These are phyloP conservation scores for Neurospora sp. DNA, from an alignment of 495 filamentous ascomycete species.

Conservation along the genomic window DNA sequence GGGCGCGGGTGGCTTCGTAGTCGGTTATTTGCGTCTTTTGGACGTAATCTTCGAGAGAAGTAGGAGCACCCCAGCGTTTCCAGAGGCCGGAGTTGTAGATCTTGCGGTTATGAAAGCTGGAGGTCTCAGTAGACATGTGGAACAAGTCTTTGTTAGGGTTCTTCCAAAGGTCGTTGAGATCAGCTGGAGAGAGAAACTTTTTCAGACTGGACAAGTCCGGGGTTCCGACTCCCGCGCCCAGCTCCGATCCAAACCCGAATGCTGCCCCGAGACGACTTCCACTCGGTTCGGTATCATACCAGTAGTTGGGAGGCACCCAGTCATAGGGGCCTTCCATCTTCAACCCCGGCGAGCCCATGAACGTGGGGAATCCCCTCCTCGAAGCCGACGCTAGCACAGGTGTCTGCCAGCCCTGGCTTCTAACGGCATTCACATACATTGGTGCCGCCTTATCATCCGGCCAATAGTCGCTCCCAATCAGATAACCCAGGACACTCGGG, in stretches of 20 bases:
- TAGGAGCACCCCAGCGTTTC: slow-evolving; percentile 43
- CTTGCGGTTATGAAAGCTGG: slow-evolving; percentile 41
- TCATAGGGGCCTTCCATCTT: slow-evolving; percentile 63
- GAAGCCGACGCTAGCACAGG: slow-evolving; percentile 50
- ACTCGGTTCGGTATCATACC: slow-evolving; percentile 37
- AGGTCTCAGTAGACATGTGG: slow-evolving; percentile 48
- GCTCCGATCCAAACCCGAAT: slow-evolving; percentile 54
- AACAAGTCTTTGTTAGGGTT: slow-evolving; percentile 41
- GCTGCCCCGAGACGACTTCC: slow-evolving; percentile 39
- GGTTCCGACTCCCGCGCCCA: slow-evolving; percentile 51
- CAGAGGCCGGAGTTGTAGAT: slow-evolving; percentile 49
- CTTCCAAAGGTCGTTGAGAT: slow-evolving; percentile 47
- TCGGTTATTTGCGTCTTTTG: slow-evolving; percentile 44
- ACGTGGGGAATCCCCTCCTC: slow-evolving; percentile 40
- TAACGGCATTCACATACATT: slow-evolving; percentile 40
- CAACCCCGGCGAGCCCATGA: slow-evolving; percentile 47
- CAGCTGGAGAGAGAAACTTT: slow-evolving; percentile 40
- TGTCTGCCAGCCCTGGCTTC: slow-evolving; percentile 42
- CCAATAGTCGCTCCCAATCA: slow-evolving; percentile 56
- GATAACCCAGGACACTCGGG: slow-evolving; percentile 44
- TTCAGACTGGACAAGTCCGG: slow-evolving; percentile 45
- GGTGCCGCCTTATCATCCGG: slow-evolving; percentile 45
- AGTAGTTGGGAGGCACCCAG: slow-evolving; percentile 57
- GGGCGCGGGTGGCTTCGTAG: slow-evolving; percentile 51
- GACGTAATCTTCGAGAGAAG: slow-evolving; percentile 42